Base-by-base conservation (phyloP, 139 green algal genomes). In the Raphidocelis subcapitata region DNA sequence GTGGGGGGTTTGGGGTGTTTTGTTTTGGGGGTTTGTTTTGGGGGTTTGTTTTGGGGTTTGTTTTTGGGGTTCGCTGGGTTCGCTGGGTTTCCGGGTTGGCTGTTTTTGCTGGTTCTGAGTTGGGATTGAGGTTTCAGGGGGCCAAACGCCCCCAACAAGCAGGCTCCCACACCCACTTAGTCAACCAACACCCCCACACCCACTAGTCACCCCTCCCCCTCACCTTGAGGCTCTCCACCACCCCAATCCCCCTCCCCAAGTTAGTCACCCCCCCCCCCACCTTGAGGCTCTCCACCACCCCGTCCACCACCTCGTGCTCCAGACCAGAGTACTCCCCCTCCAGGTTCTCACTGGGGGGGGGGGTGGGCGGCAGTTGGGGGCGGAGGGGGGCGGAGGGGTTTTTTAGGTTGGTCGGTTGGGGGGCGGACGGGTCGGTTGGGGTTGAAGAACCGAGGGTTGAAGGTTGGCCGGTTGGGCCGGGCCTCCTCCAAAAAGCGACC, bases 271-370 rank as follows among this genome's bases (percentile, higher is more conserved):
- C 52, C 52, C 23, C 0, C 28, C 28, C 14, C 37, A 87, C 83
- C 83, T 97, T 98, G 4, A 98, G 67, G 33, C 70, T 89, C 81
- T 98, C 94, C 46, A 98, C 93, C 36, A 98, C 92, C 26, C 91
- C 94, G 24, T 90, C 89, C 15, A 98, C 85, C 51, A 96, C 90
- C 80, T 96, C 89, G 79, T 98, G 94, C 83, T 98, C 94, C 77
- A 98, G 83, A 1, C 94, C 94, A n/a, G 69, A 89, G 86, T 98
- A 98, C 83, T 98, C 94, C 24, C 94, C 94, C 87, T 98, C 94
- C 14, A 92, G 97, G 75, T 87, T 87, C 75, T 87, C 79, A 26
- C 82, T 82, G 77, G 59, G 59, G 29, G 59, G 24, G 20, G 54
- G 44, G 14, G 31, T n/a, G 41, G 59, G 46, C 44, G 35, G 28